phyloP scores from a whole-genome alignment of 257 asterid species.

The Nicotiana paniculata region DNA sequence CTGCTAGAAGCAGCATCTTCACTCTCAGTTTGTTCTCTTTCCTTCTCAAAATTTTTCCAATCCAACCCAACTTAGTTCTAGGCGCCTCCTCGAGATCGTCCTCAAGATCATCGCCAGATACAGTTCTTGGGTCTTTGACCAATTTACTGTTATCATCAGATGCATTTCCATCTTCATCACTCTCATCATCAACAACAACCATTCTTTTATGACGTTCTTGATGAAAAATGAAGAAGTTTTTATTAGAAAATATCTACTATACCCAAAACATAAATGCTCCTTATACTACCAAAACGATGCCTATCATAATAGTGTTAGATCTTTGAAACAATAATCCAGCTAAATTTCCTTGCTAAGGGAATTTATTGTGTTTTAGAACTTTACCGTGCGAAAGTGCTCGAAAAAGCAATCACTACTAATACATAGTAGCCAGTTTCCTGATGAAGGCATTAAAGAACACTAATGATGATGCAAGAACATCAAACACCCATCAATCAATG shows the following conservation, averaged over 20 bases:
- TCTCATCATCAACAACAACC: slow-evolving; percentile 57
- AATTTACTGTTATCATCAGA: slow-evolving; percentile 46
- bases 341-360: background rate
- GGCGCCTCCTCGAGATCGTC: slow-evolving; percentile 53
- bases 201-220: slow-evolving; percentile 87
- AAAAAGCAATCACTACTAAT: background rate
- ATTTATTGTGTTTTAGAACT: background rate
- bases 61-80: slow-evolving; percentile 50
- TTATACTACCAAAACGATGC: background rate
- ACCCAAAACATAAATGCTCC: background rate
- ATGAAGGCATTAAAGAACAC: background rate
- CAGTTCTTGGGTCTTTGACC: slow-evolving; percentile 27
- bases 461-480: background rate
- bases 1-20: slow-evolving; percentile 10
- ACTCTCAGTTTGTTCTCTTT: slow-evolving; percentile 14
- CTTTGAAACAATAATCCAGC: background rate
- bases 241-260: background rate
- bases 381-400: background rate
- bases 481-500: background rate
- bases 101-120: slow-evolving; percentile 97
- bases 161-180: slow-evolving; percentile 54
- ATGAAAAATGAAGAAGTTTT: slow-evolving; percentile 27
- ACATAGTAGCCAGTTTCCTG: background rate
- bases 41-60: slow-evolving; percentile 42
- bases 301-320: background rate